phyloP scores from a whole-genome alignment of 768 basidiomycete genomes.

The Cyathus striatus region DNA sequence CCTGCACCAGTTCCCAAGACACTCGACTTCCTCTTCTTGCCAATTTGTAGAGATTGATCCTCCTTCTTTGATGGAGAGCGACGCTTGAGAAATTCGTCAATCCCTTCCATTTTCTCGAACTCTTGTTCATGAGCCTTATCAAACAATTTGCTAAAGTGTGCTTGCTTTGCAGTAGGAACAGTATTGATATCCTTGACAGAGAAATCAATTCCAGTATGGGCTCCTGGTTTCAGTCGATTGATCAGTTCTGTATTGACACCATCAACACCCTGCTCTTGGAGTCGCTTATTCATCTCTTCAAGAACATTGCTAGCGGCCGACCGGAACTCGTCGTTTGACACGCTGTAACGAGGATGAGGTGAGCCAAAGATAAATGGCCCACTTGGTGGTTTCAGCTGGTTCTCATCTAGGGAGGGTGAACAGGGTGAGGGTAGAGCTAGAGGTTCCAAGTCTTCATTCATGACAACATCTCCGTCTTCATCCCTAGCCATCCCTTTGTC shows the following conservation, averaged over 20 bases:
- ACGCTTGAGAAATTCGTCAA: conserved; percentile 37
- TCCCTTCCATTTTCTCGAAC: conserved; percentile 78
- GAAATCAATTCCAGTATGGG: conserved; percentile 10
- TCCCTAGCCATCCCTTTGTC: not conserved
- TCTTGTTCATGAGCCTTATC: conserved; percentile 58
- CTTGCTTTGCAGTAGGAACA: conserved; percentile 20
- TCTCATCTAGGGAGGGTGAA: too few species aligned
- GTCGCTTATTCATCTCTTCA: conserved; percentile 77
- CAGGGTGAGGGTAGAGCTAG: not conserved
- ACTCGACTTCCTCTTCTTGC: conserved; percentile 51
- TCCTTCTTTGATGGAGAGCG: conserved; percentile 14
- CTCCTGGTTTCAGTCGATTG: conserved; percentile 28
- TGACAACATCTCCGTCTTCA: conserved; percentile 17
- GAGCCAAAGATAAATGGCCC: conserved; percentile 77
- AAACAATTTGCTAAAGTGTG: conserved; percentile 34
- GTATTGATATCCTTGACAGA: conserved; percentile 19
- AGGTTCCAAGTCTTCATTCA: not conserved
- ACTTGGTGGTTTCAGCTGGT: not conserved
- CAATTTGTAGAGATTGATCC: conserved; percentile 18
- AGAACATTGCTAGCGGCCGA: conserved; percentile 64
- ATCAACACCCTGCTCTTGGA: conserved; percentile 52
- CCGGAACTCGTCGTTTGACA: conserved; percentile 64
- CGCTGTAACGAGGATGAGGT: conserved; percentile 55
- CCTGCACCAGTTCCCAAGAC: conserved; percentile 25
- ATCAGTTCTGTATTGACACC: conserved; percentile 42